Base-by-base conservation (phyloP, 1,284 basidiomycete genomes). In the Ustilago lituana region DNA sequence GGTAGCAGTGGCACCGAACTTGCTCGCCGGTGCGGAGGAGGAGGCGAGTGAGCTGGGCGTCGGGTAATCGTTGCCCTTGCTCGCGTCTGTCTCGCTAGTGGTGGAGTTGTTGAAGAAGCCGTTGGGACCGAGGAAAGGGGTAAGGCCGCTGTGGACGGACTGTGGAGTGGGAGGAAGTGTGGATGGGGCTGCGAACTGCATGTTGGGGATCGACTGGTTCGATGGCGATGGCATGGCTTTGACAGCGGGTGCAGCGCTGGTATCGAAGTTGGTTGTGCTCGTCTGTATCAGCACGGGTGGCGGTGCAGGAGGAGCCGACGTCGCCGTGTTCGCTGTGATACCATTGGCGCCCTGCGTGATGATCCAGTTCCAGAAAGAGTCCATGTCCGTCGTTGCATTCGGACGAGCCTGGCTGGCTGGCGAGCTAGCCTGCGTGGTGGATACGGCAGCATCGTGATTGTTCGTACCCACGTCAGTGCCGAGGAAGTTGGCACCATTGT, bases 341-440 rank as follows among this genome's bases (percentile, higher is more conserved):
- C 59, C 70, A 33, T 58, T 65, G 27, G 66, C 66, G 33, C 73
- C 75, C 41, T 77, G 75, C 9, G 57, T 66, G 22, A 77, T 65
- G 50, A 77, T 64, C 75, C 75, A 77, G 54, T 70, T 75, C 73
- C 73, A 77, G 54, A 77, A 77, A 22, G 65, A 68, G 35, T 77
- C 74, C 61, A 77, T 62, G 23, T 57, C 53, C 12, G 62, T 64
- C 14, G 55, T 12, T n/a, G 50, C 29, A 11, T 68, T 44, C 14
- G 51, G 40, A 11, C 40, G 40, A 4, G 49, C 45, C 35, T 36
- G 38, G 29, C 43, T 46, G 15, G 57, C 39, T 3, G 57, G 57
- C 1, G 57, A 56, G 32, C 33, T 48, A 2, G 56, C 39, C 39
- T 60, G 57, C 10, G 63, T 52, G 19, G 44, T 37, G 17, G 38